Evolutionary conservation across 305 asterid genomes (phyloP).

Genomic region (Fraxinus xanthoxyloides): DNA sequence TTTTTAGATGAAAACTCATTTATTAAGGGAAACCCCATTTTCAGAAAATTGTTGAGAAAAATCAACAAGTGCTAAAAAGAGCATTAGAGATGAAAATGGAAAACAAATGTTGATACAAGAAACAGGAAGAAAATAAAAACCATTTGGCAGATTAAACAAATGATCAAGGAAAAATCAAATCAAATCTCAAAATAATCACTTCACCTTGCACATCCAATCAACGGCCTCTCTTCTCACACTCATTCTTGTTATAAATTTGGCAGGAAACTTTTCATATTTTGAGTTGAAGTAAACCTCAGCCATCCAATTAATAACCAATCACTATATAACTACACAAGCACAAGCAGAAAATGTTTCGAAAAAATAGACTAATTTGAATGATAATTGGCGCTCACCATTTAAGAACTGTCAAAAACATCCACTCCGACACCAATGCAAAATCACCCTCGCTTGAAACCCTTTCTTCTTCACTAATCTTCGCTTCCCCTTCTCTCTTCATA

Average conservation of each 20-base stretch:
- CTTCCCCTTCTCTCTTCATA: slow-evolving; percentile 49
- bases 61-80: slow-evolving; percentile 7
- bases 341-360: not conserved
- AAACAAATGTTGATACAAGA: slow-evolving; percentile 10
- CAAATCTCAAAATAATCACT: slow-evolving; percentile 14
- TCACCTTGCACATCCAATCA: slow-evolving; percentile 84
- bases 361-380: not conserved
- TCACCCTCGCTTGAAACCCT: slow-evolving; percentile 31
- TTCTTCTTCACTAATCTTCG: slow-evolving; percentile 40
- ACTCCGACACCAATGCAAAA: slow-evolving; percentile 66
- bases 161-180: not conserved
- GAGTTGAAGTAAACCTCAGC: too few relatives aligned
- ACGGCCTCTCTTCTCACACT: slow-evolving; percentile 61
- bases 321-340: not conserved
- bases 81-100: slow-evolving; percentile 2
- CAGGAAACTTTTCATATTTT: too few relatives aligned
- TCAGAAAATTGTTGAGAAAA: slow-evolving; percentile 24
- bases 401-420: slow-evolving; percentile 75
- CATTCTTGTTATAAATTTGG: not conserved
- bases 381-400: slow-evolving; percentile 47
- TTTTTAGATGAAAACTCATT: slow-evolving; percentile 16
- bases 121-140: slow-evolving; percentile 8
- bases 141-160: slow-evolving; percentile 7
- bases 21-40: slow-evolving; percentile 16
- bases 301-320: not conserved